Percentiles rank a stretch among this genome's conserved stretches.
phyloP scores from a whole-genome alignment of 129 eudicot genomes.

The Flaveria robusta region DNA sequence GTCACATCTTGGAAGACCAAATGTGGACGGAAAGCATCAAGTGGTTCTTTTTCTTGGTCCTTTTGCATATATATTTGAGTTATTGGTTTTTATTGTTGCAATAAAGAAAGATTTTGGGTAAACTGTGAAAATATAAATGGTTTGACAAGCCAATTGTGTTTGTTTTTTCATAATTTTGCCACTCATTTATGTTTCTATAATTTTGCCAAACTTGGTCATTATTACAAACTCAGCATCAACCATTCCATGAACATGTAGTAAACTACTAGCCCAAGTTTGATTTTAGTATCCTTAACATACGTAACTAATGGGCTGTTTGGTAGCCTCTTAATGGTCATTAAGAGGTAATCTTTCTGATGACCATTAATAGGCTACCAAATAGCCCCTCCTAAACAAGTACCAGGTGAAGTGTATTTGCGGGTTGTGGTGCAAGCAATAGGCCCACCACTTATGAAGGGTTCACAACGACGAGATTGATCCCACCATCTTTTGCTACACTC shows the following conservation, averaged over 20 bases:
- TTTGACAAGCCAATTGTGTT: background rate
- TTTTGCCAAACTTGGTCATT: background rate
- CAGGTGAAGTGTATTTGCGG: constrained; percentile 69
- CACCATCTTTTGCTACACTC: constrained; percentile 58
- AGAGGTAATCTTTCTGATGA: no score
- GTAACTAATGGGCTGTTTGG: no score
- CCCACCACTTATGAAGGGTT: constrained; percentile 88
- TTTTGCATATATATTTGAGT: background rate
- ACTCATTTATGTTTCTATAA: background rate
- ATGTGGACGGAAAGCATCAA: background rate
- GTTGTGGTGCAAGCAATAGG: constrained; percentile 77
- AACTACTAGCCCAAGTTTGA: background rate
- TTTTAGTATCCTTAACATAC: constrained; percentile 39
- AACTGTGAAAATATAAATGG: background rate
- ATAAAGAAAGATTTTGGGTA: background rate
- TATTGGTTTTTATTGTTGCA: constrained; percentile 7
- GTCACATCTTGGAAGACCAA: background rate
- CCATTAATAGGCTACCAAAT: no score
- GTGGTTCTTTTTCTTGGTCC: background rate
- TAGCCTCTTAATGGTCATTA: no score
- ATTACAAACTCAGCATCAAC: background rate
- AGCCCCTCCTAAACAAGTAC: constrained; percentile 48
- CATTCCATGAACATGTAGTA: background rate
- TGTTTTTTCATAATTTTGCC: background rate
- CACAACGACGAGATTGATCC: constrained; percentile 74